Evolutionary conservation across 2,329 filamentous ascomycete genomes (phyloP).

Genomic region (Paracamarosporium sp.): DNA sequence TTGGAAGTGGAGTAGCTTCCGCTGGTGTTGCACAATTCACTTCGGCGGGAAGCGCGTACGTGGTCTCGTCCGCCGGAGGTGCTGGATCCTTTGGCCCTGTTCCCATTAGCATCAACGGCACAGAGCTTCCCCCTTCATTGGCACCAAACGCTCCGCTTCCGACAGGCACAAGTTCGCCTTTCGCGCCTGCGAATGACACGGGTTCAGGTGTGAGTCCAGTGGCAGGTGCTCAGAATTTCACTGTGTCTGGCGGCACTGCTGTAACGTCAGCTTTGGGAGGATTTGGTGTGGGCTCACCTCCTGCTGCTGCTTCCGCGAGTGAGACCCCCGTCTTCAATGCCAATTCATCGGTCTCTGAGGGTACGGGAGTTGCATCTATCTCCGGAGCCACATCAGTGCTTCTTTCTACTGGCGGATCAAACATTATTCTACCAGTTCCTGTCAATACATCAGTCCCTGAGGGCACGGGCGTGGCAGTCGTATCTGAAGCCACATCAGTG

Average conservation of each 20-base stretch:
- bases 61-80: constrained; percentile 14
- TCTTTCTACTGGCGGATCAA: no score
- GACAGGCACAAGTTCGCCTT: constrained; percentile 1
- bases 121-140: not conserved
- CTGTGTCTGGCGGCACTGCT: constrained; percentile 16
- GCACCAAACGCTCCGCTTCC: constrained; percentile 7
- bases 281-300: constrained; percentile 14
- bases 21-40: constrained; percentile 2
- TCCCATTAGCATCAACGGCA: constrained; percentile 1
- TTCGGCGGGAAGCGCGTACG: constrained; percentile 8
- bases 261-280: constrained; percentile 10
- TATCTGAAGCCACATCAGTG: no score
- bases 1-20: not conserved
- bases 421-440: no score
- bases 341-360: not conserved
- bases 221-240: constrained; percentile 15
- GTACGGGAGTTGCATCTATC: not conserved
- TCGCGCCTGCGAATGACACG: not conserved
- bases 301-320: constrained; percentile 8
- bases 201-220: not conserved
- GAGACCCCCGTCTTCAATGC: not conserved
- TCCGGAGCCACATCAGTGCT: no score
- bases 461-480: no score
- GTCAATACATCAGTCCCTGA: no score
- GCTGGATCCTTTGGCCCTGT: not conserved